These are phyloP conservation scores for Paramecium sexaurelia DNA, from an alignment of 73 alveolate species.

Conservation along the genomic window DNA sequence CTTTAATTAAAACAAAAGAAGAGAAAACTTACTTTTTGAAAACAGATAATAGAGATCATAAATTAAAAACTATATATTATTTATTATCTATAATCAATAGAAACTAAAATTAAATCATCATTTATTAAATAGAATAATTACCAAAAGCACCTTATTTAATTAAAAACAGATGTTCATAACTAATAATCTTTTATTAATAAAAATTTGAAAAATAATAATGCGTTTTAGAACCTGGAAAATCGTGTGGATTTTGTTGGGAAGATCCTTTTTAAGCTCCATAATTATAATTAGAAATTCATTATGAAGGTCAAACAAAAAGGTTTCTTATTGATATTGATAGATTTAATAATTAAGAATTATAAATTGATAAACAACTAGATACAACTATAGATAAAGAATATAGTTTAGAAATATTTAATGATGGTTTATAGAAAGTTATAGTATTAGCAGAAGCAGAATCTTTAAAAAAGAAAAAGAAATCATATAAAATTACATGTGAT, in stretches of 20 bases:
- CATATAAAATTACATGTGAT: neutral
- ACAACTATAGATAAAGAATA: neutral
- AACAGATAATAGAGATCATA: neutral
- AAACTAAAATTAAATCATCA: neutral
- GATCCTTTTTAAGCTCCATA: neutral
- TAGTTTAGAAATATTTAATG: slow-evolving; percentile 8
- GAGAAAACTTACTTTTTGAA: neutral
- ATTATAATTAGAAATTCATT: neutral
- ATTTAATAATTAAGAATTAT: slow-evolving; percentile 23
- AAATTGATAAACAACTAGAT: neutral
- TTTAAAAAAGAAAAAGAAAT: neutral
- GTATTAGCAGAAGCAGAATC: neutral
- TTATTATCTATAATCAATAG: neutral
- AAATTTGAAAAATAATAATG: neutral
- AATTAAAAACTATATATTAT: neutral
- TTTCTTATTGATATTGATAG: slow-evolving; percentile 17
- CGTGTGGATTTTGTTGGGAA: slow-evolving; percentile 10
- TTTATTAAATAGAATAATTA: slow-evolving; percentile 25
- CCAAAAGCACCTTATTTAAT: slow-evolving; percentile 31
- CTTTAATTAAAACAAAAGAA: neutral
- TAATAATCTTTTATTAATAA: neutral
- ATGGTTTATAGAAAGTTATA: slow-evolving; percentile 3
- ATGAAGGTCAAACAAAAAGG: neutral
- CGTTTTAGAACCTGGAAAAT: neutral
- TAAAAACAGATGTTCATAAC: neutral